These are phyloP conservation scores for Claviceps maximensis DNA, from an alignment of 2,329 filamentous ascomycete genomes.

Conservation along the genomic window DNA sequence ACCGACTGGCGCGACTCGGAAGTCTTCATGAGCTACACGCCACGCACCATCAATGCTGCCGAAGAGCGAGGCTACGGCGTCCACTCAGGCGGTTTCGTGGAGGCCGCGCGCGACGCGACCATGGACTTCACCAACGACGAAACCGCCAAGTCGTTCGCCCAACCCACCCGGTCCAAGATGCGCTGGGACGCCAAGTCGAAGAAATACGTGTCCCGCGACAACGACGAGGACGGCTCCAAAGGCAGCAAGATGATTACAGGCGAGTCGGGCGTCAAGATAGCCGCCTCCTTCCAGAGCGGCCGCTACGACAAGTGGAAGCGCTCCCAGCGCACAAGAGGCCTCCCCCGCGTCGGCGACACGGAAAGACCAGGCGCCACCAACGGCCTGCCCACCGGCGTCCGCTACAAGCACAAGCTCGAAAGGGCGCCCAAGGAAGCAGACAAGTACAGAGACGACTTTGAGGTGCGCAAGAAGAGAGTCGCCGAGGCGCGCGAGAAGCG, in stretches of 20 bases:
- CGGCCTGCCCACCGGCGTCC: conserved; percentile 22
- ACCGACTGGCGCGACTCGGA: conserved; percentile 70
- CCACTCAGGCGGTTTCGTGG: conserved; percentile 74
- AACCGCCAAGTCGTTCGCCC: conserved; percentile 62
- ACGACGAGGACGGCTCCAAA: conserved; percentile 87
- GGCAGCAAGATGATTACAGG: conserved; percentile 62
- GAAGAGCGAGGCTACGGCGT: conserved; percentile 93
- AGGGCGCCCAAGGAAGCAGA: conserved; percentile 88
- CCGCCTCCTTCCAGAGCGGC: conserved; percentile 82
- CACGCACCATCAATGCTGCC: conserved; percentile 63
- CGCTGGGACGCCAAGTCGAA: conserved; percentile 95
- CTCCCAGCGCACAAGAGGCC: conserved; percentile 62
- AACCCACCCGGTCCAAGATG: conserved; percentile 61
- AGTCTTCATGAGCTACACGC: conserved; percentile 93
- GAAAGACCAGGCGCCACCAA: conserved; percentile 37
- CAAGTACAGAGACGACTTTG: conserved; percentile 81
- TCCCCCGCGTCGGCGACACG: conserved; percentile 72
- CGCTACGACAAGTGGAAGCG: conserved; percentile 89
- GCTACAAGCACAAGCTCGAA: conserved; percentile 78
- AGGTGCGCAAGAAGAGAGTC: conserved; percentile 80
- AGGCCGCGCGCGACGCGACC: conserved; percentile 71
- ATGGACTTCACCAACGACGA: conserved; percentile 95
- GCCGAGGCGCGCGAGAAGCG: conserved; percentile 78
- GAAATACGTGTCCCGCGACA: conserved; percentile 83
- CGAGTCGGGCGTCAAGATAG: conserved; percentile 91